These are phyloP conservation scores for Strobilomyces dryophilus DNA, from an alignment of 768 basidiomycete genomes.

Conservation along the genomic window DNA sequence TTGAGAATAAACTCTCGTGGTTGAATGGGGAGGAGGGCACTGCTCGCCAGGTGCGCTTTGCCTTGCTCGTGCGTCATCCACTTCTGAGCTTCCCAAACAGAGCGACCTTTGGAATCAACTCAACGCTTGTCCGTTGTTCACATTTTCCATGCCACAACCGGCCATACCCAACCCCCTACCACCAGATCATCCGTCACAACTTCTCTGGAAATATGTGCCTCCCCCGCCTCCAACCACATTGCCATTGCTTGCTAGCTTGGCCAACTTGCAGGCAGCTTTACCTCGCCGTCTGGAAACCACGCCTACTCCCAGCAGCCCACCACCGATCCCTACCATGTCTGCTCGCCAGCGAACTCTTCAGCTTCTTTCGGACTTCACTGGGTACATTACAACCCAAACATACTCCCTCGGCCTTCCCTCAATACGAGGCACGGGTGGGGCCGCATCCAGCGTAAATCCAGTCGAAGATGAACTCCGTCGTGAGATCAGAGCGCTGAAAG, in stretches of 20 bases:
- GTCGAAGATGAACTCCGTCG: constrained; percentile 62
- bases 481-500: constrained; percentile 76
- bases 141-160: constrained; percentile 27
- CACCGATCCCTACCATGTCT: constrained; percentile 23
- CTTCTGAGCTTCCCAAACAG: constrained; percentile 26
- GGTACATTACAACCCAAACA: constrained; percentile 72
- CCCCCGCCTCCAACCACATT: constrained; percentile 25
- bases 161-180: constrained; percentile 1
- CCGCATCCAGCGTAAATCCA: constrained; percentile 16
- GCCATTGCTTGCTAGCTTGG: constrained; percentile 25
- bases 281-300: constrained; percentile 15
- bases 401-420: constrained; percentile 36
- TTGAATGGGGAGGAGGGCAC: constrained; percentile 48
- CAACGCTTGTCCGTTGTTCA: constrained; percentile 47
- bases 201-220: constrained; percentile 39
- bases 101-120: constrained; percentile 57
- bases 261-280: constrained; percentile 19
- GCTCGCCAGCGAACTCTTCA: constrained; percentile 60
- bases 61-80: neutral
- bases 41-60: constrained; percentile 47
- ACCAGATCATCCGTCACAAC: constrained; percentile 20
- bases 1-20: constrained; percentile 60
- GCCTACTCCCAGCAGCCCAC: constrained; percentile 2
- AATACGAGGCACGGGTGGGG: constrained; percentile 17
- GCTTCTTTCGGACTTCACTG: constrained; percentile 67